Conservation (phyloP, 2,329 filamentous ascomycete species). For the Colletotrichum melonis region DNA sequence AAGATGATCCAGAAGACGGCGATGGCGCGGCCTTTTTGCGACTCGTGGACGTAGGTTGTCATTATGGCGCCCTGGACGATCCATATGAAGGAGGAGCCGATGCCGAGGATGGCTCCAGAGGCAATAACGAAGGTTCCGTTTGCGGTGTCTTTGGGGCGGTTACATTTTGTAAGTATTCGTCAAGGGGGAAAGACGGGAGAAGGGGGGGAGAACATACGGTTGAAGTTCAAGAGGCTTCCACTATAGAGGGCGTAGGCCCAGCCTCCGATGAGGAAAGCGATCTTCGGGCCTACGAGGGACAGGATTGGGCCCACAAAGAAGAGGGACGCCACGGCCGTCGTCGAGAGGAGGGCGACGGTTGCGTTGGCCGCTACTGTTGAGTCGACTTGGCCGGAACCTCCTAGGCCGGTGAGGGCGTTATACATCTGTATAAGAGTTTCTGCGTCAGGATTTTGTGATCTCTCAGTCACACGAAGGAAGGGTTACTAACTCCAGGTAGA, state of each 20-base stretch:
- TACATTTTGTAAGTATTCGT: too few species aligned
- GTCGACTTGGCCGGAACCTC: constrained; percentile 58
- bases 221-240: constrained; percentile 56
- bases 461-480: too few species aligned
- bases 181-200: constrained; percentile 42
- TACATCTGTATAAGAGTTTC: constrained; percentile 51
- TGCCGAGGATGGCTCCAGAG: constrained; percentile 56
- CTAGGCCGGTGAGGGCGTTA: constrained; percentile 57
- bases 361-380: constrained; percentile 57
- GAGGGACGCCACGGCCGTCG: constrained; percentile 54
- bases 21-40: constrained; percentile 55
- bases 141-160: constrained; percentile 45
- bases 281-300: constrained; percentile 52
- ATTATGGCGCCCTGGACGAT: constrained; percentile 60
- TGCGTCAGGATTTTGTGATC: background rate
- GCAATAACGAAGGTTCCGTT: constrained; percentile 58
- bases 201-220: constrained; percentile 50
- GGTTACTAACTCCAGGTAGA: constrained; percentile 52
- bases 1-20: constrained; percentile 59
- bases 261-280: constrained; percentile 55
- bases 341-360: constrained; percentile 55
- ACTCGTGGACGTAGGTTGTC: constrained; percentile 56
- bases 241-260: constrained; percentile 59
- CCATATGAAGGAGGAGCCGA: constrained; percentile 58
- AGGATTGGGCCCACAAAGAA: constrained; percentile 58